phyloP scores from a whole-genome alignment of 129 eudicot genomes.

The Artemisia argyi region DNA sequence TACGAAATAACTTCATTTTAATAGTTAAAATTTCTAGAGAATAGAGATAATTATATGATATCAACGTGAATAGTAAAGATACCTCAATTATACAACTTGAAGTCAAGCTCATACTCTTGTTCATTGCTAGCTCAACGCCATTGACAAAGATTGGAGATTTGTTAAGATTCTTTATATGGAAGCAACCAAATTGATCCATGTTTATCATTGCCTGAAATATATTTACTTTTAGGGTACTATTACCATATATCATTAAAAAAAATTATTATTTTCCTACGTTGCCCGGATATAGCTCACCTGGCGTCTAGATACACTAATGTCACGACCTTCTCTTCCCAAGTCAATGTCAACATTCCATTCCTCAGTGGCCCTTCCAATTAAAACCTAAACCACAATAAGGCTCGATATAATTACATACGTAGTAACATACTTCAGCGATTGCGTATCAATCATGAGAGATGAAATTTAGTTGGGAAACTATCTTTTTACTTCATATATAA shows the following conservation, averaged over 20 bases:
- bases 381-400: slow-evolving; percentile 41
- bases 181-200: slow-evolving; percentile 52
- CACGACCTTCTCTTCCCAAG: slow-evolving; percentile 61
- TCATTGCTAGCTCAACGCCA: slow-evolving; percentile 38
- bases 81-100: slow-evolving; percentile 72
- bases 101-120: slow-evolving; percentile 38
- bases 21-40: no score
- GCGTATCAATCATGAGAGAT: no score
- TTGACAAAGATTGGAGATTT: slow-evolving; percentile 51
- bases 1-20: no score
- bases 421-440: no score
- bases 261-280: neutral
- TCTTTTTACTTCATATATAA: no score
- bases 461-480: no score
- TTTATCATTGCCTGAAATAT: slow-evolving; percentile 50
- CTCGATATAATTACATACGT: neutral
- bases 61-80: slow-evolving; percentile 19
- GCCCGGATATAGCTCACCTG: slow-evolving; percentile 44
- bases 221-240: neutral
- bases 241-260: neutral
- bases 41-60: neutral
- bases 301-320: slow-evolving; percentile 63
- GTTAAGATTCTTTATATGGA: slow-evolving; percentile 55
- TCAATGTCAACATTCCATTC: slow-evolving; percentile 66
- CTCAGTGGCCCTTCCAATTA: slow-evolving; percentile 69